Base-by-base conservation (phyloP, 148 eudicot genomes). In the Rhododendron ovatum region DNA sequence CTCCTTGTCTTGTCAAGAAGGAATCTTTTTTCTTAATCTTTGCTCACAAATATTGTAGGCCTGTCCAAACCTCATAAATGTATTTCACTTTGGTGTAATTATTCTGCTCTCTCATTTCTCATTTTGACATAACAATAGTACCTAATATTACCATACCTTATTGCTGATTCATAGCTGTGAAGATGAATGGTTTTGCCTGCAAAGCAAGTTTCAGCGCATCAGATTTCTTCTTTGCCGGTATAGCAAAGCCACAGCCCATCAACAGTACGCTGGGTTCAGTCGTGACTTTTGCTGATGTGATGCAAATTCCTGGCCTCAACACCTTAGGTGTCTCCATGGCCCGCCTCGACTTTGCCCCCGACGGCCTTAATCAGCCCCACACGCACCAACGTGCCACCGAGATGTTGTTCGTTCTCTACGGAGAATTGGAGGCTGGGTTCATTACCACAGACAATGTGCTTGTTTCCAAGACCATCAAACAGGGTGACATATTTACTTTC, bases 361-460 rank as follows among this genome's bases (percentile, higher is more conserved):
- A 89, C 6, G 93, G 93, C 48, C 59, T 67, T 0, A 91, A 88
- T 84, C 91, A 88, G 10, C 93, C 93, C 5, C 93, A 91, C 89
- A 82, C 88, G 50, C 93, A 90, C 90, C 93, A 91, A 18, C 87
- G 93, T 12, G 93, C 92, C 85, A 86, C 93, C 26, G 93, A 91
- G 78, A 53, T 90, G 1, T 41, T 41, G 43, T 41, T 41, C 7
- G 43, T 41, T 41, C 43, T 41, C 43, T 41, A 41, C 15, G 93
- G 93, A 6, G 84, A 90, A 53, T 82, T 91, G 51, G 87, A 88
- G 53, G 91, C 86, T 13, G 90, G 88, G 24, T 91, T 91, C 85
- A 87, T 91, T 33, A 91, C 91, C 85, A 91, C 93, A 9, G 87
- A 82, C 33, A 86, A 90, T 71, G 89, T 84, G 4, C 85, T 90